Base-by-base conservation (phyloP, 306 rosid genomes). In the Luffa acutangula region DNA sequence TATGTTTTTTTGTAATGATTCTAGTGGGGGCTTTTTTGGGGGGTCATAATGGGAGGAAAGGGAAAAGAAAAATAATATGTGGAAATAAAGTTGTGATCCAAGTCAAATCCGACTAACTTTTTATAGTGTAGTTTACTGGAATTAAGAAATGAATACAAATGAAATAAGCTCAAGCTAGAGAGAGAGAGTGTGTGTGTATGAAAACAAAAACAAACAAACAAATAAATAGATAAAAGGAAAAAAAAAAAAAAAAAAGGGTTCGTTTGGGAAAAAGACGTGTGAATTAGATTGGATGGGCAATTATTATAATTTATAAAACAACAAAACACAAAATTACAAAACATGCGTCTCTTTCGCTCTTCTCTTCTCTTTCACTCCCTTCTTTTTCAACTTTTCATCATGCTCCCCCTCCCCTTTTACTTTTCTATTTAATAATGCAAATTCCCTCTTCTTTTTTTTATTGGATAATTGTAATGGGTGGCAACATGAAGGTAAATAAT, bases 261-360 rank as follows among this genome's bases (percentile, higher is more conserved):
- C 31, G n/a, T 64, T 64, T 64, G 9, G 48, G 49, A 39, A 66
- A 66, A 66, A 39, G 70, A 64, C 10, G 52, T 41, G 15, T 8
- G 75, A n/a, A 39, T 67, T 41, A n/a, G 34, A 67, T 66, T 39
- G 73, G 13, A 42, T 67, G 74, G 49, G 51, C 49, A 66, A 17
- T 65, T 65, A 62, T 62, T 54, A 54, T 5, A 6, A 54, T 18
- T 57, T 3, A 20, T 2, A 57, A 49, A 64, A 63, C 45, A 63
- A 63, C 70, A 65, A 65, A 65, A 17, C 51, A 66, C 14, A 66
- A 18, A 67, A 67, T 8, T 9, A n/a, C 73, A 67, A 67, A 67
- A 67, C 74, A 67, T 67, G 74, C 51, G 75, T 67, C 75, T 67
- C 52, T 65, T 65, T 65, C 72, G 3, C 48, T 67, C 4, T 67